Conservation (phyloP, 2,329 filamentous ascomycete genomes). For the Dactylonectria macrodidyma region DNA sequence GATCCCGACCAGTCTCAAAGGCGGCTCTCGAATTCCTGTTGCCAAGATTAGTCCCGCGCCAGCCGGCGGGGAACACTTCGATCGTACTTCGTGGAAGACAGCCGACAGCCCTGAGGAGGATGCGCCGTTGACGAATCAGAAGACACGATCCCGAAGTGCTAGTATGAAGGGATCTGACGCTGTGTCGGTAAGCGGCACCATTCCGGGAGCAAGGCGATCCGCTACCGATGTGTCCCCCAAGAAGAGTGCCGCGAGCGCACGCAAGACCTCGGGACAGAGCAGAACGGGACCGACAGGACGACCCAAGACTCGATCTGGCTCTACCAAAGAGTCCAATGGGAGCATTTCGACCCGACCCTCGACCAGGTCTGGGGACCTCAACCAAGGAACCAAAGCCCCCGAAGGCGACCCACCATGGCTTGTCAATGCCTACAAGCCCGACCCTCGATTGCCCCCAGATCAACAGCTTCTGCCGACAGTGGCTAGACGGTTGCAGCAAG, state of each 20-base stretch:
- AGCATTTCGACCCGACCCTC: slow-evolving; percentile 69
- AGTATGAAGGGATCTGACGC: slow-evolving; percentile 63
- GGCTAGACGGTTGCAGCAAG: slow-evolving; percentile 90
- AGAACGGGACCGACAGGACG: slow-evolving; percentile 64
- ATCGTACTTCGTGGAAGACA: slow-evolving; percentile 61
- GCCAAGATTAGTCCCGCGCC: slow-evolving; percentile 85
- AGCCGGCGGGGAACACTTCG: slow-evolving; percentile 80
- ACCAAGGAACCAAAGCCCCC: slow-evolving; percentile 73
- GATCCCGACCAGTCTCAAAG: slow-evolving; percentile 67
- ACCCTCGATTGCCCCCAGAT: slow-evolving; percentile 92
- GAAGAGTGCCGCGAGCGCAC: slow-evolving; percentile 58
- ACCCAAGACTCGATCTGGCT: slow-evolving; percentile 74
- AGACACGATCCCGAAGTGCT: slow-evolving; percentile 78
- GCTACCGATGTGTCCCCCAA: slow-evolving; percentile 68
- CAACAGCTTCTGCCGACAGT: slow-evolving; percentile 97
- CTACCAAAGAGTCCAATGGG: slow-evolving; percentile 62
- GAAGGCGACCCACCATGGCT: slow-evolving; percentile 98
- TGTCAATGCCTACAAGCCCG: slow-evolving; percentile 93
- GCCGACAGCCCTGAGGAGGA: slow-evolving; percentile 71
- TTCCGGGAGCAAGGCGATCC: slow-evolving; percentile 57
- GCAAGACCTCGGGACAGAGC: slow-evolving; percentile 62
- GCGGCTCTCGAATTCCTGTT: slow-evolving; percentile 88
- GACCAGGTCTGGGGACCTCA: slow-evolving; percentile 73
- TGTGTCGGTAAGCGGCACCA: slow-evolving; percentile 36
- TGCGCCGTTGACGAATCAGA: slow-evolving; percentile 70